Evolutionary conservation across 163 green algal genomes (phyloP).

Genomic region (Scenedesmus sp.): DNA sequence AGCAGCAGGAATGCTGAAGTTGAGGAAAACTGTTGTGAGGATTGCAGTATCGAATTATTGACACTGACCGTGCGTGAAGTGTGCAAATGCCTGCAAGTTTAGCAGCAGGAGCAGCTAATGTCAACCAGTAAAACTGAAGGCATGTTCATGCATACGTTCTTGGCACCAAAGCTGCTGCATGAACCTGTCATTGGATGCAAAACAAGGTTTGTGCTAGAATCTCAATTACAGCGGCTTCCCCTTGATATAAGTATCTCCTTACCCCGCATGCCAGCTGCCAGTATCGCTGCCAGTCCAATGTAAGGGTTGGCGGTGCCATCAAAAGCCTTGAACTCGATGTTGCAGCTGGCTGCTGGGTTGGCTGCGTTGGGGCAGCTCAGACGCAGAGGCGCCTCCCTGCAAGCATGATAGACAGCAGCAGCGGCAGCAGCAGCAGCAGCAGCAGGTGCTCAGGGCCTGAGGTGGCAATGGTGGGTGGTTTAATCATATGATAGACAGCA

Average conservation of each 20-base stretch:
- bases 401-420: neutral
- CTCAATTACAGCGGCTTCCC: neutral
- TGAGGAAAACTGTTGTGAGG: neutral
- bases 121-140: no score
- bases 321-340: slow-evolving; percentile 75
- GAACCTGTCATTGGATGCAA: no score
- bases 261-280: slow-evolving; percentile 57
- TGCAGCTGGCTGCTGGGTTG: slow-evolving; percentile 13
- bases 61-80: no score
- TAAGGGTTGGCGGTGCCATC: slow-evolving; percentile 78
- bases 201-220: neutral
- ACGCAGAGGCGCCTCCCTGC: slow-evolving; percentile 63
- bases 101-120: no score
- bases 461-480: no score
- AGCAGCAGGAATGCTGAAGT: slow-evolving; percentile 4
- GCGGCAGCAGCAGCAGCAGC: slow-evolving; percentile 35
- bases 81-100: no score
- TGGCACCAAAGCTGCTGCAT: no score
- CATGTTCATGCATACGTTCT: no score
- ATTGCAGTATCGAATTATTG: no score
- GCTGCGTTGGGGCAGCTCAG: slow-evolving; percentile 44
- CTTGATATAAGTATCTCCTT: neutral
- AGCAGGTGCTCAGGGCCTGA: neutral
- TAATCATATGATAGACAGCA: no score
- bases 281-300: slow-evolving; percentile 69